These are phyloP conservation scores for Colletotrichum chlorophyti DNA, from an alignment of 2,329 filamentous ascomycete species.

Conservation along the genomic window DNA sequence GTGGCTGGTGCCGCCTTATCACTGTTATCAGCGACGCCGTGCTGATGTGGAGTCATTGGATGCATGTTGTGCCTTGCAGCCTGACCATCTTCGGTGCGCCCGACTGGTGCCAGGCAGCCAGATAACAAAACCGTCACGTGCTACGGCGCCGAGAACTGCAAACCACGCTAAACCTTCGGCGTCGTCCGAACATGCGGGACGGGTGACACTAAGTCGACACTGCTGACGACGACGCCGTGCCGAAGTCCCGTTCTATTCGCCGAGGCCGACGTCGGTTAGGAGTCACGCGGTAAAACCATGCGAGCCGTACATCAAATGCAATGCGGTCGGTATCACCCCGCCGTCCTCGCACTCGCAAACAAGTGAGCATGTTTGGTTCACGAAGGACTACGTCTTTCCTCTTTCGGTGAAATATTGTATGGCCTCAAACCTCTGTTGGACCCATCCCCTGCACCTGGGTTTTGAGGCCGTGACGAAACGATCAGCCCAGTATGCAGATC, in stretches of 20 bases:
- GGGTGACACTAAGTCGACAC: conserved; percentile 3
- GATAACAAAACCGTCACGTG: conserved; percentile 17
- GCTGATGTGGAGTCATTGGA: too few species aligned
- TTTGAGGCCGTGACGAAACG: conserved; percentile 20
- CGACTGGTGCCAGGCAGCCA: conserved; percentile 11
- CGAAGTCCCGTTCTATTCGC: conserved; percentile 23
- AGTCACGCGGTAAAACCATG: conserved; percentile 9
- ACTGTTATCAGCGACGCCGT: too few species aligned
- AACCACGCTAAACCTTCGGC: conserved; percentile 29
- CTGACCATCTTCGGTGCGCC: conserved; percentile 15
- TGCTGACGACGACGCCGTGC: conserved; percentile 29
- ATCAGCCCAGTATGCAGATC: conserved; percentile 25
- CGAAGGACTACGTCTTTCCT: neutral
- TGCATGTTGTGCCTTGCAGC: conserved; percentile 7
- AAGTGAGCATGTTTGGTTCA: conserved; percentile 2
- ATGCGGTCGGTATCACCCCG: neutral
- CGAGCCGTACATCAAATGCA: conserved; percentile 12
- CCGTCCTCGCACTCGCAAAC: neutral
- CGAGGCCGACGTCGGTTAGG: neutral
- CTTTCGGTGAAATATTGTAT: neutral
- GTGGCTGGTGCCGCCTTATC: conserved; percentile 19
- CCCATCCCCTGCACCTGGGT: neutral
- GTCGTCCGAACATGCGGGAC: conserved; percentile 29
- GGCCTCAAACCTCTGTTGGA: conserved; percentile 17
- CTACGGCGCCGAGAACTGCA: conserved; percentile 6